Evolutionary conservation across 768 basidiomycete species (phyloP).

Genomic region (Leccinum rimulosum): DNA sequence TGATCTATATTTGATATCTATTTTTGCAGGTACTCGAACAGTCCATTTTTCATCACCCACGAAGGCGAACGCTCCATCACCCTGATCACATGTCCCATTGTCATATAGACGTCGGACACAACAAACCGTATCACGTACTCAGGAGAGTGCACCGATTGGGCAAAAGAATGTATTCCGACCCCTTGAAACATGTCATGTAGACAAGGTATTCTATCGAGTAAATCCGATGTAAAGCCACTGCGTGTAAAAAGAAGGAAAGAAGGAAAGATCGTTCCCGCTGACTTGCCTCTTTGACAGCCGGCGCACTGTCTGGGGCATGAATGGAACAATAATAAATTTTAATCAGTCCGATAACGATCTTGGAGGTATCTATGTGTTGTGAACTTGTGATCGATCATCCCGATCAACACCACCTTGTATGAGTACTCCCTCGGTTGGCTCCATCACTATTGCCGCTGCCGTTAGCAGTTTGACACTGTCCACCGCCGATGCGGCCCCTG

Average conservation of each 20-base stretch:
- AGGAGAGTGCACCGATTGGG: neutral
- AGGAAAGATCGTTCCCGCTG: neutral
- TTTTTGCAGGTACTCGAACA: neutral
- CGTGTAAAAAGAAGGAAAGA: neutral
- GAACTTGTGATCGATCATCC: neutral
- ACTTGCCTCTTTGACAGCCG: no score
- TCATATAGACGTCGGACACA: neutral
- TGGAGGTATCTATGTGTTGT: neutral
- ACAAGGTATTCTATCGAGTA: neutral
- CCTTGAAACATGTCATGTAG: neutral
- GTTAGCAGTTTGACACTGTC: neutral
- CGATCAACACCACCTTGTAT: neutral
- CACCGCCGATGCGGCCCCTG: neutral
- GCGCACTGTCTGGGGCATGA: neutral
- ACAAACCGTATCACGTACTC: neutral
- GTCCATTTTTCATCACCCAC: neutral
- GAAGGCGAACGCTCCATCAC: neutral
- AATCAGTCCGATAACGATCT: neutral
- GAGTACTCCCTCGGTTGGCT: constrained; percentile 2
- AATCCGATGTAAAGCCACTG: neutral
- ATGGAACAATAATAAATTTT: neutral
- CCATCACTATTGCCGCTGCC: neutral
- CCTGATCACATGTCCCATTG: neutral
- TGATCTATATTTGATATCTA: neutral
- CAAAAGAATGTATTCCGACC: neutral